A percentile compares a stretch with the other conserved stretches of the same genome.
These are phyloP conservation scores for Neofusicoccum umdonicola DNA, from an alignment of 2,329 filamentous ascomycete genomes.

Conservation along the genomic window DNA sequence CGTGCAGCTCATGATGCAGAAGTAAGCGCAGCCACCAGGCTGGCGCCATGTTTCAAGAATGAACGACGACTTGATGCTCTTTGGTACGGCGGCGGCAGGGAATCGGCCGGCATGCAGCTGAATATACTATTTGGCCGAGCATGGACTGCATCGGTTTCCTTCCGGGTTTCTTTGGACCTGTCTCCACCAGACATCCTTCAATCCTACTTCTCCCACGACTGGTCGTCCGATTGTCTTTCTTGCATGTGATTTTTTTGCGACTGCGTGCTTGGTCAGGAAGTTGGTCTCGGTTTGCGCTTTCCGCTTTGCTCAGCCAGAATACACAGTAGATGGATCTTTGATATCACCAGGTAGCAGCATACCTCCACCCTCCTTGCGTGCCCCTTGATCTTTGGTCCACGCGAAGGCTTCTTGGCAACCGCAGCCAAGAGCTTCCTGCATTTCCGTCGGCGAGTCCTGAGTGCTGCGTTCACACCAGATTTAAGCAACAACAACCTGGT, in stretches of 20 bases:
- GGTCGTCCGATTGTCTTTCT: slow-evolving; percentile 12
- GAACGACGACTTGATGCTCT: slow-evolving; percentile 18
- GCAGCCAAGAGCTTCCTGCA: not conserved
- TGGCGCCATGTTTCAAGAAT: slow-evolving; percentile 13
- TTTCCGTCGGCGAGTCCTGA: not conserved
- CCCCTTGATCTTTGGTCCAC: not conserved
- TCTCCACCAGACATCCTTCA: slow-evolving; percentile 16
- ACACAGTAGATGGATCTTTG: slow-evolving; percentile 15
- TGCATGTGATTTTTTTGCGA: slow-evolving; percentile 17
- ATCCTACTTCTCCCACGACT: slow-evolving; percentile 13
- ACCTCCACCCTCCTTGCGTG: not conserved
- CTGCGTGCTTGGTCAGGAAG: slow-evolving; percentile 8
- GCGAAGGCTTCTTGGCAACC: slow-evolving; percentile 7
- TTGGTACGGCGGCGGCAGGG: slow-evolving; percentile 17
- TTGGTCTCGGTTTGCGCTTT: not conserved
- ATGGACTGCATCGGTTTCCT: slow-evolving; percentile 3
- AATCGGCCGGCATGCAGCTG: slow-evolving; percentile 8
- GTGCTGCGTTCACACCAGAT: not conserved
- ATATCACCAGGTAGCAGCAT: slow-evolving; percentile 12
- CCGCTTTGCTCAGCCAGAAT: slow-evolving; percentile 11
- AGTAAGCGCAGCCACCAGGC: slow-evolving; percentile 34
- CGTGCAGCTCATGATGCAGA: slow-evolving; percentile 58
- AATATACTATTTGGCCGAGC: slow-evolving; percentile 10
- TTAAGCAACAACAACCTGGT: not conserved
- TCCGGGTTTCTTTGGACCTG: slow-evolving; percentile 13